Base-by-base conservation (phyloP, 2,329 filamentous ascomycete genomes). In the Neopestalotiopsis rosae region DNA sequence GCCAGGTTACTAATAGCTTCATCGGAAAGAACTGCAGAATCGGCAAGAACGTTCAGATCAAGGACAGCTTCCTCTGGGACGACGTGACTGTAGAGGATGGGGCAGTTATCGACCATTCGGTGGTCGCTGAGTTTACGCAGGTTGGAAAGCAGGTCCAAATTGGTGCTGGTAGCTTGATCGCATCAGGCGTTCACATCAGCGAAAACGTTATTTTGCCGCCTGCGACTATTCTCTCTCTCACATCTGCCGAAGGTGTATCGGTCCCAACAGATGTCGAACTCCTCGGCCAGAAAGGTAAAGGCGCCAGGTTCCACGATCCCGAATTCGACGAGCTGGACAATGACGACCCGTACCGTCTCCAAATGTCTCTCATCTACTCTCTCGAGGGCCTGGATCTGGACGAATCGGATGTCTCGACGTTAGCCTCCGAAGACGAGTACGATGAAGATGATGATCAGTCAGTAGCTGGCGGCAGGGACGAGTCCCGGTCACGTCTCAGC, bases 1-100 rank as follows among this genome's bases (percentile, higher is more conserved):
- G 88, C 72, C 86, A 84, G 0, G 87, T 99, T 40, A 85, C 85
- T 9, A 92, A 92, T 79, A 95, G 92, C 75, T 89, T 96, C 61
- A 90, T 99, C 69, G 96, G 96, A 40, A 89, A 92, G 70, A 88
- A 92, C 72, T 98, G 95, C 81, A 90, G 90, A 72, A 96, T 99
- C 73, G 96, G 96, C 6, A 91, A 89, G 73, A 93, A 96, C 72
- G 95, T 96, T 34, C 88, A 85, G 49, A 89, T 99, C 70, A 87
- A 92, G 62, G 88, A 94, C 73, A 92, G 93, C 28, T 95, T 94
- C 74, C 89, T 99, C n/a, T 98, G 95, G 95, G 94, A 98, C 74
- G 89, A 94, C 74, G 90, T 90, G 0, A 88, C 87, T 5, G 89
- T 99, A 73, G 92, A 90, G 1, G 94, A 98, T 76, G 91, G 90